Conservation (phyloP, 495 filamentous ascomycete species). For the Penicillium soppii region DNA sequence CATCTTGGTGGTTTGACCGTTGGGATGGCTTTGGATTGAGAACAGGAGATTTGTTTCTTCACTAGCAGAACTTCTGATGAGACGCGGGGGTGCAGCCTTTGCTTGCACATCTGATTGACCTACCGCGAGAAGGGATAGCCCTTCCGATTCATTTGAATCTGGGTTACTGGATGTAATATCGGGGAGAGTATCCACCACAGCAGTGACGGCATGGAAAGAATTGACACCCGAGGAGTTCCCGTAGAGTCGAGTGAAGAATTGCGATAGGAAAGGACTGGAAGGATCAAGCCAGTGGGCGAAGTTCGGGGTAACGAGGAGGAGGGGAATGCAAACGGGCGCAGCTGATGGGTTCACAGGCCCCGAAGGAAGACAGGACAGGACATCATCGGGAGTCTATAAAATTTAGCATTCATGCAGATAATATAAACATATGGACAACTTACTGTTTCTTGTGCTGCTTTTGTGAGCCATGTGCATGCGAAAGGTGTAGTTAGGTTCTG, state of each 20-base stretch:
- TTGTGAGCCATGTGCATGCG: conserved; percentile 42
- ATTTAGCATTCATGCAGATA: conserved; percentile 9
- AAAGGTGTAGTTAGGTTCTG: conserved; percentile 15
- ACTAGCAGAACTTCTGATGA: conserved; percentile 27
- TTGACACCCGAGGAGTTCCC: background rate
- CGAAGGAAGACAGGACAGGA: conserved; percentile 31
- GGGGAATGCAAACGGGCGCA: conserved; percentile 18
- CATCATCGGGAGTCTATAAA: conserved; percentile 31
- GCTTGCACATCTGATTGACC: conserved; percentile 27
- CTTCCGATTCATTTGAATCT: conserved; percentile 26
- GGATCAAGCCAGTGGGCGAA: conserved; percentile 43
- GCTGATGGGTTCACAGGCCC: conserved; percentile 5
- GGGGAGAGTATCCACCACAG: conserved; percentile 40
- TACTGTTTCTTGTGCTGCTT: conserved; percentile 37
- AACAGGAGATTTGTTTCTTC: conserved; percentile 37
- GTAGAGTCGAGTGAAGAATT: conserved; percentile 31
- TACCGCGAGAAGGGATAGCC: conserved; percentile 35
- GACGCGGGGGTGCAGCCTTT: conserved; percentile 31
- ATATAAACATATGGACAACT: background rate
- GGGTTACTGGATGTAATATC: conserved; percentile 5
- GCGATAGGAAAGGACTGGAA: conserved; percentile 27
- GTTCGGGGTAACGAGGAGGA: conserved; percentile 40
- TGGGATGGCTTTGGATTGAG: conserved; percentile 15
- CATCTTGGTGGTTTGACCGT: background rate
- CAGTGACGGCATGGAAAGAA: conserved; percentile 30